These are phyloP conservation scores for Exophiala sp. DNA, from an alignment of 2,329 filamentous ascomycete species.

Conservation along the genomic window DNA sequence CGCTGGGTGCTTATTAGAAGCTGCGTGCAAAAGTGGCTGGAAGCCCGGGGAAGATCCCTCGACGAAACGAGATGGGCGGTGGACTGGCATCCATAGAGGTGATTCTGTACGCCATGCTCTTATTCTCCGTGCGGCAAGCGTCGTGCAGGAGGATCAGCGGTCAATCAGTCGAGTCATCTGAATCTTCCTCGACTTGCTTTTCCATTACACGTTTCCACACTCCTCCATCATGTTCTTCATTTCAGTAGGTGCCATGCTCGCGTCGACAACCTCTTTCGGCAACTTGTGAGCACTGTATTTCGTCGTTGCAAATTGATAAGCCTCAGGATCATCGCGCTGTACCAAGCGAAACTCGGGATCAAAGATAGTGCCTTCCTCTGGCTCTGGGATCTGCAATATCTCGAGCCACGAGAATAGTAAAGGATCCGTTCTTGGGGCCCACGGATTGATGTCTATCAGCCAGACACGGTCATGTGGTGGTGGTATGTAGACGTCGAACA, in stretches of 20 bases:
- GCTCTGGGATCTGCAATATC: constrained; percentile 60
- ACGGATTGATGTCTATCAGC: constrained; percentile 91
- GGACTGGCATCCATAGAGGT: too few species aligned
- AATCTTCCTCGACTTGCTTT: constrained; percentile 39
- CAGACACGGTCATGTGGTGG: constrained; percentile 67
- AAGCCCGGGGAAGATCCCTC: too few species aligned
- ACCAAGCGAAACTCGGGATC: constrained; percentile 76
- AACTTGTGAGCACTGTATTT: constrained; percentile 95
- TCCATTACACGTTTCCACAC: constrained; percentile 64
- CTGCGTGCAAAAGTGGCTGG: too few species aligned
- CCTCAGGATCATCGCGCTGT: constrained; percentile 76
- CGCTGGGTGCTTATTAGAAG: too few species aligned
- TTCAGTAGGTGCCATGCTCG: constrained; percentile 57
- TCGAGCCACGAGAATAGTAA: constrained; percentile 87
- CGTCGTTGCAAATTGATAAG: constrained; percentile 75
- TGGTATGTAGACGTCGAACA: constrained; percentile 90
- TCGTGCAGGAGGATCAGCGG: background rate
- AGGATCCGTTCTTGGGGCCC: constrained; percentile 83
- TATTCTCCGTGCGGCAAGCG: background rate
- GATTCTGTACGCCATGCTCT: too few species aligned
- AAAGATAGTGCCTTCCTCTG: constrained; percentile 40
- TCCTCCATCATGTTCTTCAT: constrained; percentile 73
- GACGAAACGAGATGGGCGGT: too few species aligned
- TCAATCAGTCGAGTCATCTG: constrained; percentile 33
- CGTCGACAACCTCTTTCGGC: constrained; percentile 82